phyloP scores from a whole-genome alignment of 2,329 filamentous ascomycete species.

The Dactylellina sp. region DNA sequence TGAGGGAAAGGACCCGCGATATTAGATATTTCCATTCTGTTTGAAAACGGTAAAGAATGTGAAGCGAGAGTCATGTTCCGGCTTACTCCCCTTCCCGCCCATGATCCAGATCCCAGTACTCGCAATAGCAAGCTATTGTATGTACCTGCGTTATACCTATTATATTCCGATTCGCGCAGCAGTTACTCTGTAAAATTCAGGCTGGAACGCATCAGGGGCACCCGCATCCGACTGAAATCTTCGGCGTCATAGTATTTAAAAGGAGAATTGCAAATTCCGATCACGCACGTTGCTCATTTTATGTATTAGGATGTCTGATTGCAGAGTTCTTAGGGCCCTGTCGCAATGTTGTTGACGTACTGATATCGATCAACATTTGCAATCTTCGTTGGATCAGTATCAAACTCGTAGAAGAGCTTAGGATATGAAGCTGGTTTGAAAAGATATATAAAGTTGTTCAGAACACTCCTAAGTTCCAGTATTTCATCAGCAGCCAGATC shows the following conservation, averaged over 20 bases:
- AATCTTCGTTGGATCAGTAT: background rate
- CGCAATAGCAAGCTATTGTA: constrained; percentile 12
- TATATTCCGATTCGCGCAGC: constrained; percentile 9
- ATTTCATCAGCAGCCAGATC: too few species aligned
- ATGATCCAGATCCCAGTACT: background rate
- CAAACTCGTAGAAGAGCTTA: background rate
- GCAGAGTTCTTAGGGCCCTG: background rate
- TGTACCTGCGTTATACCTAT: constrained; percentile 24
- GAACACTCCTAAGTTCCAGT: too few species aligned
- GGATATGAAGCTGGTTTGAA: too few species aligned
- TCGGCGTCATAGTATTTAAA: background rate
- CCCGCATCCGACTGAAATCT: constrained; percentile 29
- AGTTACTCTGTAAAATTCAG: background rate
- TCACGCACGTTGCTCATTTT: background rate
- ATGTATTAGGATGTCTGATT: constrained; percentile 2
- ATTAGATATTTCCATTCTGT: background rate
- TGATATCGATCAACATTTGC: constrained; percentile 21
- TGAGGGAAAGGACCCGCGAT: background rate
- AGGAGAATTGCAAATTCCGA: constrained; percentile 7
- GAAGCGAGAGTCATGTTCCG: constrained; percentile 37
- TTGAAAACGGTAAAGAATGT: constrained; percentile 32
- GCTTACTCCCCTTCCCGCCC: constrained; percentile 1
- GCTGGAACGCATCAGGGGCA: constrained; percentile 9
- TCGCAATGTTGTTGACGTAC: background rate
- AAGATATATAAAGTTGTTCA: too few species aligned